Base-by-base conservation (phyloP, 2,329 filamentous ascomycete genomes). In the Massarina eburnea region DNA sequence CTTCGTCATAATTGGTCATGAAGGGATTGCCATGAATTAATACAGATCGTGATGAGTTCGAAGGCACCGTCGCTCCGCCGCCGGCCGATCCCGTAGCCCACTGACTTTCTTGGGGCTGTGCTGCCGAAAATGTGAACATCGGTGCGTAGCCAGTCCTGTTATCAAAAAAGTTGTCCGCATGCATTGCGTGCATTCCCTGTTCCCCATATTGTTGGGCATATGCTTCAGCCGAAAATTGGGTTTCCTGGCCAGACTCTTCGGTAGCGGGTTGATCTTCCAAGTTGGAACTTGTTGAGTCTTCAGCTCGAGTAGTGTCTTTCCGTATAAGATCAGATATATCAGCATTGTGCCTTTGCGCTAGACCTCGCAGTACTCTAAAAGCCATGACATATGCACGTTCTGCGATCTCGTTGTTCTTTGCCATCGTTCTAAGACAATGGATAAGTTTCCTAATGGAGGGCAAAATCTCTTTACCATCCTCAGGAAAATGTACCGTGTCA, bases 371-470 rank as follows among this genome's bases (percentile, higher is more conserved):
- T 24, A 45, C 15, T 32, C 19, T 30, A 14, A 50, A 39, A 21
- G 36, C 32, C 19, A 47, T 19, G 4, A 15, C 34, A 30, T 61
- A 64, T 9, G 70, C 70, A 12, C 65, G 60, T n/a, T 49, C 38
- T 4, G 69, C 64, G 10, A 67, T 57, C 9, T 54, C 48, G 36
- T 64, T 62, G 1, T 58, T 60, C 8, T 40, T 39, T 8, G 59
- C 51, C 61, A 73, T 67, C 2, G 40, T 52, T 9, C 54, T 54
- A 10, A 73, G 54, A 65, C 67, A 72, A 9, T 52, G 51, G 4
- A 69, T 52, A 17, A 66, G 48, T 39, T 67, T 71, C n/a, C 61
- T 62, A 8, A 69, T 54, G n/a, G 59, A 57, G 0, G 42, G n/a
- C 3, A 66, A 48, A 3, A 71, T 55, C 2, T 61, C 47, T 0